phyloP scores from a whole-genome alignment of 805 yeast species.

The Metschnikowia henanensis region DNA sequence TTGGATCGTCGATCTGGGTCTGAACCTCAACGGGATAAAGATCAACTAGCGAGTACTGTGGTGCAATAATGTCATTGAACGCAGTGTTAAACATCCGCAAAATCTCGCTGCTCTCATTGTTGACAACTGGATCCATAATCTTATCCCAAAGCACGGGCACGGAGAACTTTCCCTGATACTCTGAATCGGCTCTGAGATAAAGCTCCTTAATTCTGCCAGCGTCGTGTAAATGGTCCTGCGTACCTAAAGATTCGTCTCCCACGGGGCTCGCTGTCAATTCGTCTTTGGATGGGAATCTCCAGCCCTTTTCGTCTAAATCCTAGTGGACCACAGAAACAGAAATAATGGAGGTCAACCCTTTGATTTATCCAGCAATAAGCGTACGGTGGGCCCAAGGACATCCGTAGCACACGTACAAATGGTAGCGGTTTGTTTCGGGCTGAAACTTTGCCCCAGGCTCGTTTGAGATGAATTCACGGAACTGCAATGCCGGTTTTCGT shows the following conservation, averaged over 20 bases:
- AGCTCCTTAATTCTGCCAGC: conserved; percentile 62
- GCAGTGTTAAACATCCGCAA: conserved; percentile 80
- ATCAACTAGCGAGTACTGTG: conserved; percentile 50
- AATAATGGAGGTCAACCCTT: conserved; percentile 62
- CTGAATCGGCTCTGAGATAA: conserved; percentile 72
- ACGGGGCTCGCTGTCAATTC: conserved; percentile 44
- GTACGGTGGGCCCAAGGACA: conserved; percentile 98
- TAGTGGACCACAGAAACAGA: conserved; percentile 84
- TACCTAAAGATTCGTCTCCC: conserved; percentile 47
- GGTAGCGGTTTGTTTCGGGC: conserved; percentile 84
- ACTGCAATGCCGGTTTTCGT: conserved; percentile 49
- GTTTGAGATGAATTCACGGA: conserved; percentile 63
- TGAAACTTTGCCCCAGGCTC: conserved; percentile 61
- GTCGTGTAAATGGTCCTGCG: conserved; percentile 51
- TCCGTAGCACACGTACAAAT: conserved; percentile 81
- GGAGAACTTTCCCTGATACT: conserved; percentile 83
- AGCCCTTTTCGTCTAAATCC: conserved; percentile 84
- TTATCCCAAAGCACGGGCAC: conserved; percentile 95
- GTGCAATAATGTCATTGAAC: conserved; percentile 60
- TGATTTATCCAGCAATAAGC: conserved; percentile 66
- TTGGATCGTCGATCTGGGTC: conserved; percentile 67
- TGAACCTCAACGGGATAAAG: conserved; percentile 60
- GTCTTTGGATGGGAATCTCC: conserved; percentile 69
- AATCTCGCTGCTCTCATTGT: conserved; percentile 88
- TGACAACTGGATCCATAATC: conserved; percentile 79